A percentile compares a stretch with the other conserved stretches of the same genome.
Conservation (phyloP, 2,329 filamentous ascomycete genomes). For the Chrysoporthe puriensis region DNA sequence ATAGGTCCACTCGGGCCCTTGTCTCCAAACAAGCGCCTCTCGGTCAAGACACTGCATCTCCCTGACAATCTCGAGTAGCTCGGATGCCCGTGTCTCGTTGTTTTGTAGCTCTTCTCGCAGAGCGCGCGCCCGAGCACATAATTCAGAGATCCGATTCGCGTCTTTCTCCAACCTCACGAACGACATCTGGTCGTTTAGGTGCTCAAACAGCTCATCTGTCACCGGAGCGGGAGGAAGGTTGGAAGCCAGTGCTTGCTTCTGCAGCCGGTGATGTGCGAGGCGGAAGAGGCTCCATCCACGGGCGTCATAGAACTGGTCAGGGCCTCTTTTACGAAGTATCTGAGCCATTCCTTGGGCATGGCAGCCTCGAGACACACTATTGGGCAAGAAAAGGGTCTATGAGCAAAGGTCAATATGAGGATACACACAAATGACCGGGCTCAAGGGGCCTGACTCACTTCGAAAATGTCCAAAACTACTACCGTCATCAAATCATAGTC, state of each 20-base stretch:
- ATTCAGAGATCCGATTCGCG: slow-evolving; percentile 34
- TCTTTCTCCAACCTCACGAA: slow-evolving; percentile 38
- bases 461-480: slow-evolving; percentile 46
- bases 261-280: slow-evolving; percentile 44
- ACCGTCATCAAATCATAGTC: slow-evolving; percentile 46
- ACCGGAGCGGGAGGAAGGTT: slow-evolving; percentile 36
- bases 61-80: slow-evolving; percentile 35
- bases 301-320: slow-evolving; percentile 40
- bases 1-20: slow-evolving; percentile 41
- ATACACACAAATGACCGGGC: neutral
- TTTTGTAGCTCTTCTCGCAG: slow-evolving; percentile 31
- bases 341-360: slow-evolving; percentile 47
- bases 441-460: slow-evolving; percentile 34
- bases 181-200: slow-evolving; percentile 35
- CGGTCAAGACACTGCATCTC: slow-evolving; percentile 39
- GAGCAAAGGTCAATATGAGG: slow-evolving; percentile 5
- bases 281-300: slow-evolving; percentile 46
- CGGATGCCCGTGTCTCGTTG: slow-evolving; percentile 22
- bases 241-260: slow-evolving; percentile 43
- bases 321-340: slow-evolving; percentile 42
- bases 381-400: slow-evolving; percentile 41
- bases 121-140: slow-evolving; percentile 38
- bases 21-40: slow-evolving; percentile 37
- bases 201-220: slow-evolving; percentile 37
- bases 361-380: slow-evolving; percentile 33